Conservation (phyloP, 176 grass and related monocot genomes). For the Triticum dicoccoides region DNA sequence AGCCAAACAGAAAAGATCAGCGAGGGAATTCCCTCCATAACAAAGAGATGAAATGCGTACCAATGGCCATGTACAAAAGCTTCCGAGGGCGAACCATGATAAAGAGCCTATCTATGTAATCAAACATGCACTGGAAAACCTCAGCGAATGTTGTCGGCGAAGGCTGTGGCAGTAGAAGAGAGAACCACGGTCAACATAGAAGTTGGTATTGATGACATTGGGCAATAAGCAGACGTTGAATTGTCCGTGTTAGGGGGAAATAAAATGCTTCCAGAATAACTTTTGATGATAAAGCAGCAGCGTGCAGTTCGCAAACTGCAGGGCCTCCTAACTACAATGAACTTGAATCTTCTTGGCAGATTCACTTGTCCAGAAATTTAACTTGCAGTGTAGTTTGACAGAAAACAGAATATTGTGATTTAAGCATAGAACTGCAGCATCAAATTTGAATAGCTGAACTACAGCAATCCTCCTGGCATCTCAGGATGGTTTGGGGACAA, state of each 20-base stretch:
- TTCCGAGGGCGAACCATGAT: conserved; percentile 91
- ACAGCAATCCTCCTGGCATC: not conserved
- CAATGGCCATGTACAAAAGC: conserved; percentile 96
- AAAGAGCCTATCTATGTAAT: conserved; percentile 95
- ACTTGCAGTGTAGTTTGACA: not conserved
- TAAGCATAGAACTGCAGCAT: not conserved
- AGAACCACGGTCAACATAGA: conserved; percentile 5
- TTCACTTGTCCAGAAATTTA: not conserved
- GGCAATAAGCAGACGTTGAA: not conserved
- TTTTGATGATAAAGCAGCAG: not conserved
- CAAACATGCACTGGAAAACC: conserved; percentile 96
- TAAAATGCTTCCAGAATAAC: not conserved
- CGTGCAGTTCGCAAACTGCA: not conserved
- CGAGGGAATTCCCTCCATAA: not conserved
- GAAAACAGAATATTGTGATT: not conserved
- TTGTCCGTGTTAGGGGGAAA: not conserved
- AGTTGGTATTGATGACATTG: conserved; percentile 4
- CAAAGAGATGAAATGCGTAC: conserved; percentile 38
- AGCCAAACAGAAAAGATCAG: not conserved
- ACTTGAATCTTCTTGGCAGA: not conserved
- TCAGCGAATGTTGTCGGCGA: conserved; percentile 87
- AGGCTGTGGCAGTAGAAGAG: conserved; percentile 51
- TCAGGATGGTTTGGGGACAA: not conserved
- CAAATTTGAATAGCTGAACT: not conserved
- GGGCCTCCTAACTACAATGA: not conserved